Base-by-base conservation (phyloP, 129 eudicot genomes). In the Flaveria robusta region DNA sequence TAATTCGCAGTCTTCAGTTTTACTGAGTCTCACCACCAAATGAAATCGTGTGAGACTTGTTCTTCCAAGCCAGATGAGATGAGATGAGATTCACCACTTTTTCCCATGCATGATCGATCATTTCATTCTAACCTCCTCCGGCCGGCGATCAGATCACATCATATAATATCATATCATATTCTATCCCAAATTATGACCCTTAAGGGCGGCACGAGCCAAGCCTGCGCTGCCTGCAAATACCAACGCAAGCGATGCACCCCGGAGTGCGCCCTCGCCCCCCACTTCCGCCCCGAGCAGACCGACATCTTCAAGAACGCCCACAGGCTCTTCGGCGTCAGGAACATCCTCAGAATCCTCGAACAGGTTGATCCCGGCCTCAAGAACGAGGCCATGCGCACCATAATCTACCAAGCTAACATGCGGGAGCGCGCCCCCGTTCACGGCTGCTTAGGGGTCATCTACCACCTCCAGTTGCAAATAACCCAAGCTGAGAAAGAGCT, bases 181-280 rank as follows among this genome's bases (percentile, higher is more conserved):
- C n/a, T 7, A 24, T 9, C 73, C n/a, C 9, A 39, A 52, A 34
- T 52, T 64, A 93, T 93, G 98, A 90, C 98, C 87, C 89, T 88
- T 3, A 90, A 87, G 84, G 91, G 97, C 37, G 90, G 93, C 84
- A 86, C 91, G 55, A 88, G 85, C 86, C 90, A 87, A 81, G 95
- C 97, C 1, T 94, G 98, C 74, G 98, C 98, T 31, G 98, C 98
- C 39, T 94, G 98, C 89, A 91, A 91, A 74, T 87, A 84, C 81
- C 96, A 88, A 65, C 83, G 98, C 39, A 81, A 96, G 43, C 74
- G 91, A 68, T 94, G 98, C 96, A 86, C 85, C 23, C 77, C 92
- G 1, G 88, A 88, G 58, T 91, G 97, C 76, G 81, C 73, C 7
- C 90, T 94, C 4, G 96, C 96, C 54, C 97, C 98, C 2, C 90